phyloP scores from a whole-genome alignment of 2,329 filamentous ascomycete genomes.

The Sordariomycetes sp. region DNA sequence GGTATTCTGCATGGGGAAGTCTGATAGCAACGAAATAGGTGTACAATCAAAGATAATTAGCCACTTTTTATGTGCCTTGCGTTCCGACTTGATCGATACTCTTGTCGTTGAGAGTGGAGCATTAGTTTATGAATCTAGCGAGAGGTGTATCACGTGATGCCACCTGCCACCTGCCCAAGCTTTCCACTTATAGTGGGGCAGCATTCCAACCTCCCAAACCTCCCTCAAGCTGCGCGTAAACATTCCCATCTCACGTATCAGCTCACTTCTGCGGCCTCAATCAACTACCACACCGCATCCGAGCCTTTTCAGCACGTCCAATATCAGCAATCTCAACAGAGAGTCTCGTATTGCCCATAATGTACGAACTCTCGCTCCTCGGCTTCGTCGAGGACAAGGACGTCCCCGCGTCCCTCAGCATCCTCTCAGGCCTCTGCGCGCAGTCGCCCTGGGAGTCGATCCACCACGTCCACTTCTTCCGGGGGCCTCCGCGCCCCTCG shows the following conservation, averaged over 20 bases:
- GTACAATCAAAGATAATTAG: too few species aligned
- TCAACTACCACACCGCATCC: not conserved
- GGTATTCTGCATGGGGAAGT: too few species aligned
- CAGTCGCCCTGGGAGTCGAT: constrained; percentile 37
- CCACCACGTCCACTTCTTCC: constrained; percentile 39
- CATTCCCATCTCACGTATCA: not conserved
- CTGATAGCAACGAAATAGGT: too few species aligned
- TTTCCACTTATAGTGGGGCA: not conserved
- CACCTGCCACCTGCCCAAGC: not conserved
- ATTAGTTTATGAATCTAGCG: not conserved
- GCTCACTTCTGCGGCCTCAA: too few species aligned
- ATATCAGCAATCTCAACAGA: not conserved
- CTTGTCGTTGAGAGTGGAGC: too few species aligned
- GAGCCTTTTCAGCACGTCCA: not conserved
- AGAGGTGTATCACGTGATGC: not conserved
- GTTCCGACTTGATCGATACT: too few species aligned
- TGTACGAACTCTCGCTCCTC: constrained; percentile 49
- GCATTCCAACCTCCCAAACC: not conserved
- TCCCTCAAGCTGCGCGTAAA: not conserved
- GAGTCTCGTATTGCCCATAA: not conserved
- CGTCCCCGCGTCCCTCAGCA: constrained; percentile 30
- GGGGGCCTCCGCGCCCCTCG: constrained; percentile 28
- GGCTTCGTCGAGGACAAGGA: constrained; percentile 36
- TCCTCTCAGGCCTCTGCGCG: constrained; percentile 43
- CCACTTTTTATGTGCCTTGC: too few species aligned